phyloP scores from a whole-genome alignment of 495 filamentous ascomycete species.

The Daldinia decipiens region DNA sequence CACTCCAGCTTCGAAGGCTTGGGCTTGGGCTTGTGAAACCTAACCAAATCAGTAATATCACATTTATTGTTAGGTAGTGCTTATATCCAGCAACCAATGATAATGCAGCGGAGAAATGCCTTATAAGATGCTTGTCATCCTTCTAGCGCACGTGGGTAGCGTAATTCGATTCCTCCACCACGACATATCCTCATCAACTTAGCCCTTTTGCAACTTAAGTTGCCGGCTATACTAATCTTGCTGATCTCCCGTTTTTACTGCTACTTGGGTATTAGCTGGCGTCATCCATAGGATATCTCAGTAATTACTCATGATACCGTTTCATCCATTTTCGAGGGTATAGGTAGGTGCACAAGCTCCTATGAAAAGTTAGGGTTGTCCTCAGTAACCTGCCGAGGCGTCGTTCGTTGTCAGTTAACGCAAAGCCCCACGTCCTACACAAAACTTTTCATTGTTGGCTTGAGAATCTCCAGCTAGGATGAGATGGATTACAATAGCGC shows the following conservation, averaged over 20 bases:
- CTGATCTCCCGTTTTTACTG: not conserved
- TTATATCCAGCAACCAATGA: conserved; percentile 27
- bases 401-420: conserved; percentile 34
- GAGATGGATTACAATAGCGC: conserved; percentile 34
- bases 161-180: conserved; percentile 34
- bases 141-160: conserved; percentile 34
- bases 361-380: conserved; percentile 13
- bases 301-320: not conserved
- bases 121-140: conserved; percentile 30
- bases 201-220: not conserved
- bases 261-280: not conserved
- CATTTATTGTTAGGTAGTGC: conserved; percentile 14
- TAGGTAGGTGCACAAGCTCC: not conserved
- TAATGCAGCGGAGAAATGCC: conserved; percentile 13
- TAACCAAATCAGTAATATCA: conserved; percentile 14
- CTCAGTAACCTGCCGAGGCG: conserved; percentile 29
- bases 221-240: conserved; percentile 4
- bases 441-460: conserved; percentile 30
- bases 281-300: not conserved
- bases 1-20: conserved; percentile 14
- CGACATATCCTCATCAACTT: not conserved
- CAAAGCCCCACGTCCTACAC: conserved; percentile 33
- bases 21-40: conserved; percentile 28
- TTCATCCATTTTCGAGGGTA: conserved; percentile 3
- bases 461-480: conserved; percentile 13